Base-by-base conservation (phyloP, 768 basidiomycete genomes). In the Panus rudis region DNA sequence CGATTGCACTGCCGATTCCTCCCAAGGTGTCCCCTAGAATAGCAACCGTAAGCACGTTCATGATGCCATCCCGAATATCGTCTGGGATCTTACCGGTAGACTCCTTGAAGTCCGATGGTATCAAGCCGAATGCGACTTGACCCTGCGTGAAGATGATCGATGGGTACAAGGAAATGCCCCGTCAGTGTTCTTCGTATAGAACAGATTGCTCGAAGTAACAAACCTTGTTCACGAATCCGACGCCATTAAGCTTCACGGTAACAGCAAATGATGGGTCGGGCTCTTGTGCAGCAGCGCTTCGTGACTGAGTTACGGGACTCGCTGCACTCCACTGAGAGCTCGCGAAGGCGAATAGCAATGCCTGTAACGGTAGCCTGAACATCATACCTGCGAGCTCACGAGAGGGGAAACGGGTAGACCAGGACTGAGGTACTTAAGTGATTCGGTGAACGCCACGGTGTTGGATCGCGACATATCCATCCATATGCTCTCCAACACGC, bases 1-100 rank as follows among this genome's bases (percentile, higher is more conserved):
- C 70, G 17, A 81, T 78, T 2, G 76, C 78, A 41, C 78, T 78
- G 14, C 80, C 80, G 16, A 81, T 69, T 8, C 78, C 79, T 17
- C 81, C 81, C 5, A 81, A 48, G 0, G 78, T 80, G 47, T 80
- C 75, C 2, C 65, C 63, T 63, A 30, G 8, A 31, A n/a, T n/a
- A n/a, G n/a, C n/a, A 6, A 26, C 6, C 4, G 16, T 14, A 26
- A 11, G 13, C 7, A 22, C 21, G 24, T 14, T 13, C 11, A 48
- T 25, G 35, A 17, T 4, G 6, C 31, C 24, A 7, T 4, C 4
- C 3, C n/a, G 1, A 24, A 43, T 3, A 31, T 43, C 16, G 11
- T 3, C 23, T 7, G 19, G 17, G 16, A 47, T 13, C 39, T n/a
- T 16, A 57, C 61, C 57, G 6, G 73, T 77, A 0, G 75, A 76